These are phyloP conservation scores for Erysimum cheiri DNA, from an alignment of 441 rosid species.

Conservation along the genomic window DNA sequence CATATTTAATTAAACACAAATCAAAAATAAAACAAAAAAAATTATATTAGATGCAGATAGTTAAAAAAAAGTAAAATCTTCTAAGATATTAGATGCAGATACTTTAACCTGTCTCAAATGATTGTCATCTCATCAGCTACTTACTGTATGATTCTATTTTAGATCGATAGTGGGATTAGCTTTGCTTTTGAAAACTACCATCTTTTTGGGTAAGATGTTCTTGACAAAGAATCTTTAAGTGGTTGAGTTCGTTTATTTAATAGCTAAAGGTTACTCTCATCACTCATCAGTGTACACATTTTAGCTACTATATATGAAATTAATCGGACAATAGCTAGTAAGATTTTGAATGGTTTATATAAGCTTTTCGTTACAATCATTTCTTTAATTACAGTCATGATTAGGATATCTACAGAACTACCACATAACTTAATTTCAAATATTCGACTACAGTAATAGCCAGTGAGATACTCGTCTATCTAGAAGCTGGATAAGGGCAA, in stretches of 20 bases:
- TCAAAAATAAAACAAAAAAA: too few species aligned
- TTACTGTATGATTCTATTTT: too few species aligned
- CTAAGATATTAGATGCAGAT: too few species aligned
- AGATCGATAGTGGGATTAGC: conserved; percentile 2
- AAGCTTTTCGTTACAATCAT: not conserved
- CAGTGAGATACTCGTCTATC: not conserved
- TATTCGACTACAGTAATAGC: not conserved
- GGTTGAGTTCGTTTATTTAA: conserved; percentile 16
- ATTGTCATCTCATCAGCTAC: too few species aligned
- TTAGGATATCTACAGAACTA: not conserved
- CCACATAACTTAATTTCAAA: not conserved
- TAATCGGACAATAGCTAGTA: not conserved
- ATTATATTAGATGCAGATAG: too few species aligned
- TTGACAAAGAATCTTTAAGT: conserved; percentile 35
- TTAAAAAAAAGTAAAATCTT: too few species aligned
- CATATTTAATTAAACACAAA: too few species aligned
- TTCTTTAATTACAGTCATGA: not conserved
- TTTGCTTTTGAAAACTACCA: conserved; percentile 21
- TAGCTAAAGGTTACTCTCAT: not conserved
- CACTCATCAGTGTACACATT: not conserved
- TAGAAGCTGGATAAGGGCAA: conserved; percentile 30
- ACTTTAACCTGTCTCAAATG: too few species aligned
- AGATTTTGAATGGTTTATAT: not conserved
- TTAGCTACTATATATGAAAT: conserved; percentile 9
- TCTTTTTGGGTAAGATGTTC: conserved; percentile 31